Conservation (phyloP, 2,329 filamentous ascomycete genomes). For the Epichloe bromicola region DNA sequence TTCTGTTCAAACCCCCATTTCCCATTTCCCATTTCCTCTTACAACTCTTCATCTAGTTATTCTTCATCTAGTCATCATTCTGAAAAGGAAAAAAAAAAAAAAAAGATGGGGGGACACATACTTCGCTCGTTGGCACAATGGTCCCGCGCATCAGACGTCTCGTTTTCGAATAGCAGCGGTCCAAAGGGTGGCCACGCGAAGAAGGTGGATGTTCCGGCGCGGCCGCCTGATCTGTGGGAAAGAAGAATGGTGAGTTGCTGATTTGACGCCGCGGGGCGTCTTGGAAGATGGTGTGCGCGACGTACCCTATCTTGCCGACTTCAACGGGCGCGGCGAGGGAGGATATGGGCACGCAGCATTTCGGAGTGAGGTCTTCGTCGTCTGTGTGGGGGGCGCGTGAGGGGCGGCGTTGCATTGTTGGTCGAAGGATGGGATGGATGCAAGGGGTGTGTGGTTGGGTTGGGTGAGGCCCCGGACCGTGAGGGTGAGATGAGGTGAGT, state of each 20-base stretch:
- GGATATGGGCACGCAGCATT: conserved; percentile 25
- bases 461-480: background rate
- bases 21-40: too few relatives aligned
- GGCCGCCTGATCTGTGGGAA: conserved; percentile 1
- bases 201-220: conserved; percentile 32
- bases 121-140: conserved; percentile 71
- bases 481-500: background rate
- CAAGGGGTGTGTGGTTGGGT: background rate
- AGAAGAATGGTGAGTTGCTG: too few relatives aligned
- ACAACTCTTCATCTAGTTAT: too few relatives aligned
- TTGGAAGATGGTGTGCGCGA: too few relatives aligned
- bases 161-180: conserved; percentile 61
- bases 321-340: conserved; percentile 30
- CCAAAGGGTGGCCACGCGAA: conserved; percentile 49
- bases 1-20: background rate
- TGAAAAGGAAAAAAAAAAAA: too few relatives aligned
- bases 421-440: background rate
- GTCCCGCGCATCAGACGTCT: conserved; percentile 60
- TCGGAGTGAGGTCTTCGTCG: conserved; percentile 21
- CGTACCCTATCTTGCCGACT: conserved; percentile 28
- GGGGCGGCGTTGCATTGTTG: background rate
- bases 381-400: conserved; percentile 11
- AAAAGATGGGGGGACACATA: conserved; percentile 19
- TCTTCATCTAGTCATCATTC: too few relatives aligned
- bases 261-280: too few relatives aligned